phyloP scores from a whole-genome alignment of 2,329 filamentous ascomycete genomes.

The Allantophomopsis cytisporea region DNA sequence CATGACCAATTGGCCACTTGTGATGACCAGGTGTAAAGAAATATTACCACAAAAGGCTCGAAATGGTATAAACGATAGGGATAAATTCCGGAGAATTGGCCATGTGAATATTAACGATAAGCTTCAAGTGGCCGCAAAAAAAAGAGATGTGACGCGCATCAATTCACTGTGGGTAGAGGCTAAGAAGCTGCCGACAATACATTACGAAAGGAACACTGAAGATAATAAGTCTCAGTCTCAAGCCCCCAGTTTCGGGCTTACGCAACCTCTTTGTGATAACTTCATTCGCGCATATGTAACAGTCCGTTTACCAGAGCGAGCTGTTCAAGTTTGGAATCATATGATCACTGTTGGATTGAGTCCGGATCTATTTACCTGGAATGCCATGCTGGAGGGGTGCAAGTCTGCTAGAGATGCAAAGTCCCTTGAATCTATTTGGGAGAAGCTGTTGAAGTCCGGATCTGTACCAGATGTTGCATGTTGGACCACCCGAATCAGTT shows the following conservation, averaged over 20 bases:
- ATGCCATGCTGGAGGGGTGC: constrained; percentile 60
- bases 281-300: constrained; percentile 32
- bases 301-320: constrained; percentile 24
- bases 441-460: constrained; percentile 40
- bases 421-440: constrained; percentile 56
- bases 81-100: too few relatives aligned
- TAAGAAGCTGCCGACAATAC: constrained; percentile 9
- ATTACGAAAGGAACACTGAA: neutral
- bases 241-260: neutral
- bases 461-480: constrained; percentile 46
- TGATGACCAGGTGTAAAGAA: too few relatives aligned
- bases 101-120: neutral
- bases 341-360: constrained; percentile 37
- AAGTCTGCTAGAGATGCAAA: constrained; percentile 40
- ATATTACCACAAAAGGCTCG: too few relatives aligned
- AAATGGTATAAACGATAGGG: too few relatives aligned
- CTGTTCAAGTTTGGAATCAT: constrained; percentile 41
- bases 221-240: neutral
- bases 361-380: constrained; percentile 56
- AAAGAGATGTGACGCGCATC: constrained; percentile 1
- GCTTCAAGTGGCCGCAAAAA: neutral
- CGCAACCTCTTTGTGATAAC: constrained; percentile 21
- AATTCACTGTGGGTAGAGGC: constrained; percentile 13
- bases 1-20: too few relatives aligned
- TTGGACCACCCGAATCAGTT: constrained; percentile 60